phyloP scores from a whole-genome alignment of 306 rosid species.

The Malus orientalis region DNA sequence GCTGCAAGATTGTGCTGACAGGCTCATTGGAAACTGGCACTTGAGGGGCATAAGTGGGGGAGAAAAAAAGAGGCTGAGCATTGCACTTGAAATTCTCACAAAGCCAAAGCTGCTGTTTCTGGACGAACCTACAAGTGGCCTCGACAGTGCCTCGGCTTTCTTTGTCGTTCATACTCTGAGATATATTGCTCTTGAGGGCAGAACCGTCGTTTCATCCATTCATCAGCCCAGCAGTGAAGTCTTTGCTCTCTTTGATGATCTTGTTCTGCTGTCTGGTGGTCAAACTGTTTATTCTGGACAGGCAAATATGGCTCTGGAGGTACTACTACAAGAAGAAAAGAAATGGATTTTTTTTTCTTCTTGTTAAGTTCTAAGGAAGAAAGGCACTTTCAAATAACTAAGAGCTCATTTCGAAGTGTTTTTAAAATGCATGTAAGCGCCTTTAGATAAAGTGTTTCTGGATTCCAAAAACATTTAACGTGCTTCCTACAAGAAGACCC shows the following conservation, averaged over 20 bases:
- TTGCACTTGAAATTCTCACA: constrained; percentile 85
- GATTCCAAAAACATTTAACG: too few species aligned
- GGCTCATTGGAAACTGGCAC: constrained; percentile 78
- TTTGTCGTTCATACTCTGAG: constrained; percentile 76
- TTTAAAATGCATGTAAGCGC: too few species aligned
- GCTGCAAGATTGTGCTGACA: constrained; percentile 70
- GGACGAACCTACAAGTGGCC: constrained; percentile 92
- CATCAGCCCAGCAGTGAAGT: constrained; percentile 97
- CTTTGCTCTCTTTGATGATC: constrained; percentile 84
- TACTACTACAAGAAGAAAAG: background rate
- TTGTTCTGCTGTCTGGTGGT: constrained; percentile 84
- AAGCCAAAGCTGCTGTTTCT: constrained; percentile 75
- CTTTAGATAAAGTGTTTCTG: too few species aligned
- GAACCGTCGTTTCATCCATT: constrained; percentile 73
- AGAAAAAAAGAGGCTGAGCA: constrained; percentile 81
- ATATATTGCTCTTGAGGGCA: constrained; percentile 67
- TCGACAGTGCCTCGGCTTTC: constrained; percentile 91
- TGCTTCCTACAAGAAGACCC: too few species aligned
- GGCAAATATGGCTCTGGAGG: constrained; percentile 68
- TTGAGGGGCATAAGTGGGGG: constrained; percentile 90
- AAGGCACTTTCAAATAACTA: too few species aligned
- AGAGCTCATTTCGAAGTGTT: too few species aligned
- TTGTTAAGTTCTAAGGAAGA: too few species aligned
- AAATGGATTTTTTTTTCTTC: too few species aligned
- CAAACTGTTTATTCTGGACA: constrained; percentile 69